A percentile compares a stretch with the other conserved stretches of the same genome.
These are phyloP conservation scores for Amaranthus tricolor DNA, from an alignment of 179 eudicot genomes.

Conservation along the genomic window DNA sequence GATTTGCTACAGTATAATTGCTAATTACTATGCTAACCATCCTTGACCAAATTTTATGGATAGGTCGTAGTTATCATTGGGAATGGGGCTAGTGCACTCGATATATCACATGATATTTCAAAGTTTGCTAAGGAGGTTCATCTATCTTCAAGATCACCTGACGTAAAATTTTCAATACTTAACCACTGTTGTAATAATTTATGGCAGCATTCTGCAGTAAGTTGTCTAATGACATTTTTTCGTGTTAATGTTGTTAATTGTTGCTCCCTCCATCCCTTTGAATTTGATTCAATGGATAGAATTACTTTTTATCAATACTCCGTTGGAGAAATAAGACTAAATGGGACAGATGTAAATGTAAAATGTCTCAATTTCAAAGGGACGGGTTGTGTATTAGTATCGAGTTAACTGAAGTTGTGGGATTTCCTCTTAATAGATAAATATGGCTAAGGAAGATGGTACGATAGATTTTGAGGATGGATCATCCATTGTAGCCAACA, in stretches of 20 bases:
- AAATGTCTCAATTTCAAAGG: background rate
- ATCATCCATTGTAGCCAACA: slow-evolving; percentile 31
- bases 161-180: slow-evolving; percentile 25
- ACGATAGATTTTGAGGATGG: slow-evolving; percentile 37
- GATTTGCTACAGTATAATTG: background rate
- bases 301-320: background rate
- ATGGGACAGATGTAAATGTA: background rate
- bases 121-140: slow-evolving; percentile 62
- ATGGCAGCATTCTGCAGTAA: slow-evolving; percentile 44
- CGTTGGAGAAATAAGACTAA: background rate
- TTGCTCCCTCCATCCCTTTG: background rate
- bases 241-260: too few species aligned
- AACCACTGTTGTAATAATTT: slow-evolving; percentile 25
- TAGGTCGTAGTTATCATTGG: slow-evolving; percentile 71
- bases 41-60: background rate
- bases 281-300: background rate
- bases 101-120: slow-evolving; percentile 56
- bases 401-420: too few species aligned
- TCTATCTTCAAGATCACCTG: slow-evolving; percentile 48
- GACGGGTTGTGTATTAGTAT: too few species aligned
- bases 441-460: slow-evolving; percentile 32
- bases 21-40: background rate
- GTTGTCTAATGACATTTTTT: background rate
- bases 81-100: slow-evolving; percentile 54
- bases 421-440: slow-evolving; percentile 22